Evolutionary conservation across 495 filamentous ascomycete species (phyloP), one percentile per base, ranked within the genome.

Genomic region (Neurospora terricola): DNA sequence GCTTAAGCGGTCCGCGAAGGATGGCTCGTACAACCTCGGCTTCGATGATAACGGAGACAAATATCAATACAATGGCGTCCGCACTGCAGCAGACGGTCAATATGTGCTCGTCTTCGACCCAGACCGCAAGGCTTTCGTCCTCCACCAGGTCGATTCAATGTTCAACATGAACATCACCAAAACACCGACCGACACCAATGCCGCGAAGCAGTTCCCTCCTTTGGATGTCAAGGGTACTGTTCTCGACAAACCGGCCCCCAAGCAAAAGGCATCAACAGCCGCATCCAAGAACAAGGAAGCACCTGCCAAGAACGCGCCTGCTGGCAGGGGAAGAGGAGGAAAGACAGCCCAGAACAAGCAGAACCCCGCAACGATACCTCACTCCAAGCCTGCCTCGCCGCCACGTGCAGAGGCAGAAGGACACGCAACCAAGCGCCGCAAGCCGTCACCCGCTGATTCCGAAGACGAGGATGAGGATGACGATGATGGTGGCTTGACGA

Each of bases 121-220:
- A 11, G 77, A 76, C 14, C 85, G 84, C 75, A 81, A 89, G 74
- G 85, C 83, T 70, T 87, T 88, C 75, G 82, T 89, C 48, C 80
- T 89, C n/a, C 85, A 89, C 78, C 83, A 82, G 48, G 79, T 89
- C 40, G 86, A 89, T 73, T 88, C 86, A n/a, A 84, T 83, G 69
- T 89, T 89, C 79, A 83, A 88, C 76, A 88, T 89, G 87, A 88
- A 88, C 75, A 76, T 88, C 23, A 82, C 84, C 23, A 79, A 80
- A 37, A 85, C 81, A 5, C 85, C 85, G 1, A 80, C 76, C 70
- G 83, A 83, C 69, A 76, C 72, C 72, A 78, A 82, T 43, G 73
- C 77, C 72, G 82, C 84, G 38, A 80, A 81, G 70, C 78, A 84
- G 69, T 81, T 82, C 73, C 79, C 83, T 4, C 85, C 84, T 7